Base-by-base conservation (phyloP, 352 stramenopile species). In the Pythium phragmiticola region DNA sequence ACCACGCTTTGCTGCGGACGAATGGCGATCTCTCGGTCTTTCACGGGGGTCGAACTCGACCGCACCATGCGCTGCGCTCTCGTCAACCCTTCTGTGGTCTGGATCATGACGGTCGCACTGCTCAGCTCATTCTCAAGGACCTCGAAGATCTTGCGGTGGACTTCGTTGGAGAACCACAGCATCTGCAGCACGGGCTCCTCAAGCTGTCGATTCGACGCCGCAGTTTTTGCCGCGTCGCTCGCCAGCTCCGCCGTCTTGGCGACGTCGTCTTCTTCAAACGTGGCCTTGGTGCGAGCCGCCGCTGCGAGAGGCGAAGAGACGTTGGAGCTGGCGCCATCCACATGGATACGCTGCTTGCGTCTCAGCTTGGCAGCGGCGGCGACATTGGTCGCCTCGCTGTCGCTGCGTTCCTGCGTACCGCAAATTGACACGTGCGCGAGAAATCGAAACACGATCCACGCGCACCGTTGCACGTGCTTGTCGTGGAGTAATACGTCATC, bases 131-230 rank as follows among this genome's bases (percentile, higher is more conserved):
- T 88, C 43, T 96, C 87, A 43, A 96, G 80, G 21, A 89, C 70
- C 60, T 94, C 87, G 60, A 94, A 94, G 11, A 93, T 79, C 62
- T 96, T 96, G 45, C 87, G 75, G 41, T 96, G 81, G 13, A 96
- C 80, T 57, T 96, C 87, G 65, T 82, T 89, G 8, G 85, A 92
- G 41, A 96, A 96, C 87, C 87, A 96, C 21, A 96, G 76, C 16
- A 74, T 92, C 57, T 94, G 85, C 3, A 91, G 72, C 34, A 82
- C 77, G 4, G 85, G 84, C 26, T 93, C 79, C 63, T 93, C 77
- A 2, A 94, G 65, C 13, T 90, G 73, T 46, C 83, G 65, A 56
- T 87, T 89, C 17, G 78, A 87, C 33, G 84, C 87, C 12, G 87
- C 87, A 42, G 62, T 82, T 39, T 94, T 94, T 7, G 87, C 87